Base-by-base conservation (phyloP, 805 yeast species). In the Pichia cabralensis region DNA sequence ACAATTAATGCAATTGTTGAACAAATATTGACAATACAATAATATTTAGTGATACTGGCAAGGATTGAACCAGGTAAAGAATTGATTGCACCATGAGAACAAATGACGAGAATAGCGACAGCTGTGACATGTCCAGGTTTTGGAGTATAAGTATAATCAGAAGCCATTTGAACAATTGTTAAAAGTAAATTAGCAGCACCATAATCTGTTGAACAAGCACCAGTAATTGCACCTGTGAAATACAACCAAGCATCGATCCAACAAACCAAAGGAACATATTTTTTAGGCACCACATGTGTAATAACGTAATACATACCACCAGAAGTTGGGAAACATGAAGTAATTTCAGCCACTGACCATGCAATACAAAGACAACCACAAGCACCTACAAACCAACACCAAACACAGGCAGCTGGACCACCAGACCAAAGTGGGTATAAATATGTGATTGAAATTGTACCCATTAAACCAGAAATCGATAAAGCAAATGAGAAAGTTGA, bases 401-500 rank as follows among this genome's bases (percentile, higher is more conserved):
- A 75, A 8, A 71, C 69, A 14, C 65, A 65, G 2, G 75, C 67
- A n/a, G 76, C 76, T 8, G 80, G 74, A 4, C 82, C 83, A 11
- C 77, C 75, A 8, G 72, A 55, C 47, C 50, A 52, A 23, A 67
- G 49, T 7, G 74, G 73, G 44, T 67, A 68, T 35, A 54, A 36
- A 31, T 66, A 58, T 8, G 76, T 71, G 23, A 77, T 71, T 9
- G 79, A 62, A 23, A 74, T 67, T 26, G 80, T 71, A 11, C 82
- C 81, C 54, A 74, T 66, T 31, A 76, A 60, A 14, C 82, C 81
- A 52, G 78, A 76, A 42, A 75, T 74, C 20, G 78, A 70, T 28
- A 74, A 66, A 4, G 80, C 80, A 43, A 74, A 74, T 4, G 80
- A 77, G 44, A 71, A 75, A 8, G 78, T 76, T 29, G 77, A 74